A percentile compares a stretch with the other conserved stretches of the same genome.
Evolutionary conservation across 768 basidiomycete species (phyloP).

Genomic region (Suillus ampliporus): DNA sequence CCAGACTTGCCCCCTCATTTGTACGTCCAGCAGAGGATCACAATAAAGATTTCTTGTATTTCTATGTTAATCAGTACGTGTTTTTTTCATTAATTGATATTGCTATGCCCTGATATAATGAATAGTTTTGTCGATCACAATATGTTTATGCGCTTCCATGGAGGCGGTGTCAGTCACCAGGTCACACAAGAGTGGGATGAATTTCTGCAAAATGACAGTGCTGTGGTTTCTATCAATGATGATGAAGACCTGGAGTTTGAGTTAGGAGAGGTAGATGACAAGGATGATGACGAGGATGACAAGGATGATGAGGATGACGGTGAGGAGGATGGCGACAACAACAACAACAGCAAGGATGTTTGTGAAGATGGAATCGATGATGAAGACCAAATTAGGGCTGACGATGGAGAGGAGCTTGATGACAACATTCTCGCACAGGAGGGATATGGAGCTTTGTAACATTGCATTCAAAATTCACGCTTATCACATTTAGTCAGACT

Average conservation of each 20-base stretch:
- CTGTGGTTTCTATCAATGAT: background rate
- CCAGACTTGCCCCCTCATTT: slow-evolving; percentile 8
- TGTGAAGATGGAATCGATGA: no score
- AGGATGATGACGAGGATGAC: background rate
- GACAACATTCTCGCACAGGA: slow-evolving; percentile 4
- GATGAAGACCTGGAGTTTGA: background rate
- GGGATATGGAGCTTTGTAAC: slow-evolving; percentile 11
- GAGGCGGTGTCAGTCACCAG: slow-evolving; percentile 37
- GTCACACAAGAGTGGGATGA: slow-evolving; percentile 12
- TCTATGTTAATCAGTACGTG: slow-evolving; percentile 41
- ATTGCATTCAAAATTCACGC: no score
- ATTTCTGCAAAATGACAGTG: background rate
- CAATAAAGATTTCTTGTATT: slow-evolving; percentile 34
- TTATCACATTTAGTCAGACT: no score
- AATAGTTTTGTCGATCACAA: slow-evolving; percentile 45
- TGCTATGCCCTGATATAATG: background rate
- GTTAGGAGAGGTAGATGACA: background rate
- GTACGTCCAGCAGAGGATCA: slow-evolving; percentile 15
- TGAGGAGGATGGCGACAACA: background rate
- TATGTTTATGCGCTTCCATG: slow-evolving; percentile 34
- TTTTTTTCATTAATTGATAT: no score
- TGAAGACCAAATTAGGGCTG: background rate
- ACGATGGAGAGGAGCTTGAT: slow-evolving; percentile 13
- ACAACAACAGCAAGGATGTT: background rate
- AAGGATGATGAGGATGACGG: background rate